Percentiles rank a stretch among this genome's conserved stretches.
These are phyloP conservation scores for Alnus glutinosa DNA, from an alignment of 306 rosid genomes.

Conservation along the genomic window DNA sequence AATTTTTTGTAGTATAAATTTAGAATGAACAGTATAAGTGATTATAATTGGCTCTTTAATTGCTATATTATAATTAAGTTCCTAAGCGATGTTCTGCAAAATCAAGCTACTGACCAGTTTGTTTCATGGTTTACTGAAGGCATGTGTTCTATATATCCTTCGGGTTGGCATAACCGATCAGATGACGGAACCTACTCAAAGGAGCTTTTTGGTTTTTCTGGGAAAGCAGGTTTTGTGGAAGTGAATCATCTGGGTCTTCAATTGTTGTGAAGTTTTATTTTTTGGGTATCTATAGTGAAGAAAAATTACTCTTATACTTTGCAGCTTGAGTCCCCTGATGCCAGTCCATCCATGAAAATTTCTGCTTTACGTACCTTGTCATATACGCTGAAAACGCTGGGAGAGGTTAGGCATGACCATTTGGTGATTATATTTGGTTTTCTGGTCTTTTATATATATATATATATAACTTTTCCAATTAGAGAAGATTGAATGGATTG, in stretches of 20 bases:
- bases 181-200: conserved; percentile 93
- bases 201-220: conserved; percentile 75
- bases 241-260: conserved; percentile 16
- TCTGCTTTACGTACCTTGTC: conserved; percentile 83
- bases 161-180: conserved; percentile 93
- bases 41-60: conserved; percentile 2
- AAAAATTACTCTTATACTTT: conserved; percentile 3
- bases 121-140: conserved; percentile 56
- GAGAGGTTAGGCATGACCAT: conserved; percentile 61
- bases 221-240: conserved; percentile 68
- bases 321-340: conserved; percentile 79
- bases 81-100: conserved; percentile 5
- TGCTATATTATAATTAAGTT: background rate
- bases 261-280: conserved; percentile 20
- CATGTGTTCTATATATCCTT: conserved; percentile 92
- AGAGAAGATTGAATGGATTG: background rate
- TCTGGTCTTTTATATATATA: background rate
- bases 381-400: conserved; percentile 77
- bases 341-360: conserved; percentile 79
- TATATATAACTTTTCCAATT: background rate
- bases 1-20: background rate
- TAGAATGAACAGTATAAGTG: background rate
- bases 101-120: conserved; percentile 31
- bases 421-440: conserved; percentile 12
- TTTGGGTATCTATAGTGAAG: conserved; percentile 5